Base-by-base conservation (phyloP, 2,329 filamentous ascomycete genomes). In the Graphilbum ipis-grandicollis region DNA sequence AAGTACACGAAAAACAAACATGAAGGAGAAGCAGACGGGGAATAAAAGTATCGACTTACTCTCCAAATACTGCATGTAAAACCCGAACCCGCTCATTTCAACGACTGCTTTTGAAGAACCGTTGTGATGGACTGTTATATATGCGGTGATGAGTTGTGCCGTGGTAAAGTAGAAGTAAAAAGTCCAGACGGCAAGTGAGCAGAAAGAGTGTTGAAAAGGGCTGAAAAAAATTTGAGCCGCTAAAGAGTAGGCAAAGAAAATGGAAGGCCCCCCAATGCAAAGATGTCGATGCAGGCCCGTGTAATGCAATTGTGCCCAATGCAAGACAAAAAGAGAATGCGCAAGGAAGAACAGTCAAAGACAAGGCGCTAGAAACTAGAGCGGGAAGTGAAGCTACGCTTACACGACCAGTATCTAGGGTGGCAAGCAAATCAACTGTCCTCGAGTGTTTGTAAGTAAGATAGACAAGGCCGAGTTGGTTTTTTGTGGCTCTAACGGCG, bases 1-100 rank as follows among this genome's bases (percentile, higher is more conserved):
- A 28, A 28, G 26, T 9, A 28, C 9, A 28, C 6, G 14, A 7
- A 25, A 12, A 25, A 12, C 7, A 12, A 25, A 25, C 23, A 25
- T 8, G 23, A 12, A 25, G 7, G 8, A 25, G 8, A 25, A 12
- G 7, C 8, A 12, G 23, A 25, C 7, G 8, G 23, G 23, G 8
- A 25, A 25, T 8, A 28, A 49, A 48, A 50, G n/a, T 10, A 22
- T 48, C 34, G 18, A 78, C 75, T 71, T 75, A 80, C 76, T 79
- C 54, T 78, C 72, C 46, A 80, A 63, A 54, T 81, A 81, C 50
- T 79, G 74, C 66, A 77, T 77, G 52, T 77, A 77, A 51, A 75
- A 77, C 45, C 72, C 72, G 48, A 43, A 43, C 3, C 63, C 62
- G 48, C 63, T 64, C 71, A 76, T 76, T 44, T 47, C 66, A 54